Base-by-base conservation (phyloP, 306 rosid genomes). In the Vigna unguiculata region DNA sequence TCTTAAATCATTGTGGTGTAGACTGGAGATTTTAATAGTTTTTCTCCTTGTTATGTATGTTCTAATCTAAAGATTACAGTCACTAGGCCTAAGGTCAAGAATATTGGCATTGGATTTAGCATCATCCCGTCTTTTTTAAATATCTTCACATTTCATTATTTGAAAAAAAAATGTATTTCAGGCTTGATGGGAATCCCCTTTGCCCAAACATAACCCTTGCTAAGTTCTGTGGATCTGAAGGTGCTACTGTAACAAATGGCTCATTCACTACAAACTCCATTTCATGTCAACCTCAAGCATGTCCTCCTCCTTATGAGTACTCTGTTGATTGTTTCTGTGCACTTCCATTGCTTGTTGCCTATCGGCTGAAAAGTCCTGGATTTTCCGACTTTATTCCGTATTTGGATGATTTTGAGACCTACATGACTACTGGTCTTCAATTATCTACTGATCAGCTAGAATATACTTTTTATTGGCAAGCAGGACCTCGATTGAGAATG, bases 311-410 rank as follows among this genome's bases (percentile, higher is more conserved):
- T 75, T 83, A 12, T 16, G 98, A 96, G 84, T 80, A 81, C 80
- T 73, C 86, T 1, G 78, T 15, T 16, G 1, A n/a, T 28, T 96
- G 98, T 80, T 63, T 82, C 72, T 96, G 99, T 80, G 91, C 88
- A 28, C 84, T 36, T 45, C 99, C 99, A 32, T 87, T 96, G 21
- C 46, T 68, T 19, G 73, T 93, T 69, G 82, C 13, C 32, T 93
- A 93, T 79, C 98, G 97, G 68, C 60, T 96, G 76, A 96, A 96
- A 85, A 93, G 99, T 90, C 99, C 99, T 2, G 96, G 91, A 60
- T 93, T 93, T 86, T 69, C 80, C 15, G 85, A 87, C 72, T 91
- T 96, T 75, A 53, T 0, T 55, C 89, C 98, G 40, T 96, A 68
- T 79, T 48, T 17, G 80, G 7, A 8, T 24, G 17, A 1, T 2